These are phyloP conservation scores for Daldinia decipiens DNA, from an alignment of 495 filamentous ascomycete genomes.

Conservation along the genomic window DNA sequence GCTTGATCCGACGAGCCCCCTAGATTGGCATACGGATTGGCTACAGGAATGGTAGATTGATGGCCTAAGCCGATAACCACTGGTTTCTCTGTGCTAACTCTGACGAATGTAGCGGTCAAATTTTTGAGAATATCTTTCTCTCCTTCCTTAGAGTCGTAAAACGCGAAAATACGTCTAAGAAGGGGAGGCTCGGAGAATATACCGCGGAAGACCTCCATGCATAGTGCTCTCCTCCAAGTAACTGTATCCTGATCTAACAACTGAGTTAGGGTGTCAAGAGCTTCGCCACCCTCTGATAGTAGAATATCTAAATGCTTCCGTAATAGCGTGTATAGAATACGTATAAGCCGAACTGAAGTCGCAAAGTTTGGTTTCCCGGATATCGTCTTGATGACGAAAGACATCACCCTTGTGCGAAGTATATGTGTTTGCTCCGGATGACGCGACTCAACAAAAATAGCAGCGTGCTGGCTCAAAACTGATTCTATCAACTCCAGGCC, in stretches of 20 bases:
- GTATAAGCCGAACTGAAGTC: slow-evolving; percentile 80
- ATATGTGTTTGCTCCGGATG: slow-evolving; percentile 86
- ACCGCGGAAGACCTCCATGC: slow-evolving; percentile 89
- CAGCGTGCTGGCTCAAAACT: slow-evolving; percentile 82
- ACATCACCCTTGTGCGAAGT: slow-evolving; percentile 81
- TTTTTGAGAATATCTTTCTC: slow-evolving; percentile 82
- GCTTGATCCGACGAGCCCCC: slow-evolving; percentile 75
- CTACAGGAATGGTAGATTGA: slow-evolving; percentile 80
- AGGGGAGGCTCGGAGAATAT: slow-evolving; percentile 82
- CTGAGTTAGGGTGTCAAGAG: slow-evolving; percentile 84
- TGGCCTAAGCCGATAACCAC: slow-evolving; percentile 84
- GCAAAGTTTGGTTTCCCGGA: slow-evolving; percentile 84
- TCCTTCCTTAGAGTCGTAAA: slow-evolving; percentile 78
- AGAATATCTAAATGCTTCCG: slow-evolving; percentile 79
- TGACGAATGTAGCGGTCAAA: slow-evolving; percentile 83
- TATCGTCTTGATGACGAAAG: slow-evolving; percentile 79
- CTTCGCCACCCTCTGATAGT: slow-evolving; percentile 82
- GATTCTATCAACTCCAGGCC: slow-evolving; percentile 93
- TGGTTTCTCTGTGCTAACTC: slow-evolving; percentile 90
- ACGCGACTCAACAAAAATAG: slow-evolving; percentile 69
- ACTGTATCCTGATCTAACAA: slow-evolving; percentile 85
- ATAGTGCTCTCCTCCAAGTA: slow-evolving; percentile 85
- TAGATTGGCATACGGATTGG: slow-evolving; percentile 52
- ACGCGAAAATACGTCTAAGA: slow-evolving; percentile 79
- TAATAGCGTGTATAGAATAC: slow-evolving; percentile 83